Percentiles rank a stretch among this genome's conserved stretches.
phyloP scores from a whole-genome alignment of 2,329 filamentous ascomycete genomes.

The Trichoderma atrobrunneum region DNA sequence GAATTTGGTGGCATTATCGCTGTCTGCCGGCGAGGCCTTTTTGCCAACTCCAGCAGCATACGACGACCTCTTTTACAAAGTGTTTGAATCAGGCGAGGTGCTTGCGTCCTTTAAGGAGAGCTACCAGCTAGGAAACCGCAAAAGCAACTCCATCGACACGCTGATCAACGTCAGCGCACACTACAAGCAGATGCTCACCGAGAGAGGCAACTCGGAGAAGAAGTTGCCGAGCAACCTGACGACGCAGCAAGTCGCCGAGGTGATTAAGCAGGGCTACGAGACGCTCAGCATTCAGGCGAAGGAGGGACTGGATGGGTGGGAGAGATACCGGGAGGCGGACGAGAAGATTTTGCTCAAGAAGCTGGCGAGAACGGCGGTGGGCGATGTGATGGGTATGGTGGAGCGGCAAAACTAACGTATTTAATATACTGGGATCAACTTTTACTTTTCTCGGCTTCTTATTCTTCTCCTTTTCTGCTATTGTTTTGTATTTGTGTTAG shows the following conservation, averaged over 20 bases:
- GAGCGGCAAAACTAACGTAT: constrained; percentile 31
- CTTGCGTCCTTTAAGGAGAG: constrained; percentile 77
- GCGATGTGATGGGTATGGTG: constrained; percentile 53
- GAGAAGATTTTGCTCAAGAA: constrained; percentile 83
- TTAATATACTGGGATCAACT: background rate
- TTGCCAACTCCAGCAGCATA: constrained; percentile 83
- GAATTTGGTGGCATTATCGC: constrained; percentile 76
- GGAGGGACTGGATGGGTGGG: constrained; percentile 83
- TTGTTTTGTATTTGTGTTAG: background rate
- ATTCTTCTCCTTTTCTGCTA: background rate
- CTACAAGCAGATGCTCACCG: constrained; percentile 78
- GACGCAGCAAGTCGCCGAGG: constrained; percentile 77
- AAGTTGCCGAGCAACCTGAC: constrained; percentile 67
- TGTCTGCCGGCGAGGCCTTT: constrained; percentile 87
- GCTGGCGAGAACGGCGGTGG: constrained; percentile 75
- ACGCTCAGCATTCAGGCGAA: constrained; percentile 87
- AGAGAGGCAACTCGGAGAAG: constrained; percentile 40
- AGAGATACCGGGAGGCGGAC: constrained; percentile 81
- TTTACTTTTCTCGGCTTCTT: background rate
- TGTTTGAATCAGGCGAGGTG: constrained; percentile 85
- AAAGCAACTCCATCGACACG: constrained; percentile 74
- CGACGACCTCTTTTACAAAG: constrained; percentile 97
- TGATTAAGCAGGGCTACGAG: constrained; percentile 96
- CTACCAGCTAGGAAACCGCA: constrained; percentile 59
- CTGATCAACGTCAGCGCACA: constrained; percentile 79